phyloP scores from a whole-genome alignment of 1,284 basidiomycete genomes.

The Trichosporon asahii region DNA sequence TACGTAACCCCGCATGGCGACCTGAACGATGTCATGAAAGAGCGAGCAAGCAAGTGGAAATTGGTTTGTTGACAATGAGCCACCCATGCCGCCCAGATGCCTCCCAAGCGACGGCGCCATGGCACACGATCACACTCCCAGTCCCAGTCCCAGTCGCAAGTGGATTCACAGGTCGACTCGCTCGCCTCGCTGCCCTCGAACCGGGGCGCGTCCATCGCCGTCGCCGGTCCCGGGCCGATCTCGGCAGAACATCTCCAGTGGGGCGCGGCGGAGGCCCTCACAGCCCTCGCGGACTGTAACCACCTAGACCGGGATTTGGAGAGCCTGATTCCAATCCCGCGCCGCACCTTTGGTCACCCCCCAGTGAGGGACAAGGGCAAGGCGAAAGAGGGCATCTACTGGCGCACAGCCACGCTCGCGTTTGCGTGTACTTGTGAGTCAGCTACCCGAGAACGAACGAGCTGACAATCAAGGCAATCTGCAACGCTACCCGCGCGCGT shows the following conservation, averaged over 20 bases:
- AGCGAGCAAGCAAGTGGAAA: not conserved
- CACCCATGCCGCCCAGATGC: constrained; percentile 4
- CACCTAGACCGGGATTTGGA: not conserved
- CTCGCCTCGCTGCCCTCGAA: constrained; percentile 25
- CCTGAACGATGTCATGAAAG: not conserved
- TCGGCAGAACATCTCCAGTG: not conserved
- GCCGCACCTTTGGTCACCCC: not conserved
- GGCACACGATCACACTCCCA: constrained; percentile 9
- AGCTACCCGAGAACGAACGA: too few species aligned
- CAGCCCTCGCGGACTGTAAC: constrained; percentile 22
- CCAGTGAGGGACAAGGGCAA: not conserved
- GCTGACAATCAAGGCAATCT: constrained; percentile 18
- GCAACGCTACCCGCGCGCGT: not conserved
- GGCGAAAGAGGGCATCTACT: constrained; percentile 14
- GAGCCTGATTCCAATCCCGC: not conserved
- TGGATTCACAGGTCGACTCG: not conserved
- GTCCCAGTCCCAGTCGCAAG: not conserved
- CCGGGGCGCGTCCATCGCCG: constrained; percentile 27
- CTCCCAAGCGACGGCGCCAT: constrained; percentile 11
- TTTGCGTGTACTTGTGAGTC: constrained; percentile 34
- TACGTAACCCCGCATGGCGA: constrained; percentile 11
- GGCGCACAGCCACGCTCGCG: constrained; percentile 33
- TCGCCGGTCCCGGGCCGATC: constrained; percentile 12
- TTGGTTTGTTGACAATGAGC: constrained; percentile 3
- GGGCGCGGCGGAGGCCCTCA: constrained; percentile 23